Evolutionary conservation across 495 filamentous ascomycete genomes (phyloP), one percentile per base, ranked within the genome.

Genomic region (Xylaria venustula): DNA sequence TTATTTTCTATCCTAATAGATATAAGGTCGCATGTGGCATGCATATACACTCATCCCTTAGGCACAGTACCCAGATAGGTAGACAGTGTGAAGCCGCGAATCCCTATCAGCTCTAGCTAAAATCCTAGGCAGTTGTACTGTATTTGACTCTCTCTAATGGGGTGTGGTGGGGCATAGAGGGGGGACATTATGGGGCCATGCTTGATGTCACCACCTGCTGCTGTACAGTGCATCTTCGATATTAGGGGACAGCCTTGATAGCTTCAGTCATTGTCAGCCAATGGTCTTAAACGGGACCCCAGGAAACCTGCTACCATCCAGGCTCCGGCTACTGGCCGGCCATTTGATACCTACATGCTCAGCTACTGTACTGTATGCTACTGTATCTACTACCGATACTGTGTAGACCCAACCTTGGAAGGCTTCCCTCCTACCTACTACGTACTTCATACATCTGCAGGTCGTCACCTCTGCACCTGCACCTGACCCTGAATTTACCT

Each of bases 191-290:
- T 25, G 32, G 41, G 56, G 34, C 25, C n/a, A n/a, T 19, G 30
- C 45, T 58, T 58, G 54, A 58, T 58, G 56, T 58, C 56, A 58
- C 56, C 36, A 58, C 47, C 56, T 36, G 46, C 47, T 50, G 25
- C 32, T 36, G 14, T 47, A 58, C 54, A 58, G 54, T 58, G 32
- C 32, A 19, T 47, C 14, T 32, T 42, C 19, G 53, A 4, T 11
- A 15, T 36, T 36, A 12, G 11, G 50, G 26, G 25, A 28, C 48
- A 52, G 49, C 32, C 49, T 52, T 37, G 14, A 52, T 17, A 37
- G 32, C 49, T 52, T 52, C 32, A 23, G 19, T 2, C 5, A 17
- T 25, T 40, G 7, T 14, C 20, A 40, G 19, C 49, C 49, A 52
- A 52, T 37, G 19, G 32, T 40, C 32, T 36, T n/a, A 52, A 32